Conservation (phyloP, 306 rosid genomes). For the Alnus glutinosa region DNA sequence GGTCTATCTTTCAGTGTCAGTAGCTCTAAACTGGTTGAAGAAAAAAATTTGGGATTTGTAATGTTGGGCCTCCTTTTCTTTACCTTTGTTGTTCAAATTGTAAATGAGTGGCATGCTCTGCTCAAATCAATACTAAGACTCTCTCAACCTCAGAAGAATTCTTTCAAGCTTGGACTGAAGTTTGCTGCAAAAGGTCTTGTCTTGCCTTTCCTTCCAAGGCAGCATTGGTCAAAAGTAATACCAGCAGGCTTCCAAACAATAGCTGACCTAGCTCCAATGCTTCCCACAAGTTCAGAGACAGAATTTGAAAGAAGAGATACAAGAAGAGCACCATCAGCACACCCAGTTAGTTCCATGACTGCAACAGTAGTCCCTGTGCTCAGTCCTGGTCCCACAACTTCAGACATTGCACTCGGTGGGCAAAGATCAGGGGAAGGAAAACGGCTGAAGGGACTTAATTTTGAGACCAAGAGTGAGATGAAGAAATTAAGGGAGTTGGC, state of each 20-base stretch:
- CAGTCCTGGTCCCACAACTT: conserved; percentile 38
- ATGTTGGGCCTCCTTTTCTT: conserved; percentile 48
- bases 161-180: conserved; percentile 47
- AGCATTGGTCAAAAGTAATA: conserved; percentile 44
- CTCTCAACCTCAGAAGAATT: conserved; percentile 44
- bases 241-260: conserved; percentile 35
- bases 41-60: conserved; percentile 30
- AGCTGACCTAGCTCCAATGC: conserved; percentile 31
- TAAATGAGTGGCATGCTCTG: conserved; percentile 55
- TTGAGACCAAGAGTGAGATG: conserved; percentile 44
- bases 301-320: conserved; percentile 40
- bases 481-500: conserved; percentile 60
- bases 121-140: conserved; percentile 41
- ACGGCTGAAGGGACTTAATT: conserved; percentile 40
- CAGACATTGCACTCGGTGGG: conserved; percentile 13
- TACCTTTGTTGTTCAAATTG: conserved; percentile 48
- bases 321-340: conserved; percentile 26
- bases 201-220: conserved; percentile 58
- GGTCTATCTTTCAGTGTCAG: conserved; percentile 29
- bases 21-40: conserved; percentile 33
- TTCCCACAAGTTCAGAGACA: conserved; percentile 39
- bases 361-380: conserved; percentile 67
- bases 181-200: conserved; percentile 56
- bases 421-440: conserved; percentile 47
- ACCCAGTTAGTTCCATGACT: conserved; percentile 48